These are phyloP conservation scores for Podospora sp. DNA, from an alignment of 495 filamentous ascomycete species.

Conservation along the genomic window DNA sequence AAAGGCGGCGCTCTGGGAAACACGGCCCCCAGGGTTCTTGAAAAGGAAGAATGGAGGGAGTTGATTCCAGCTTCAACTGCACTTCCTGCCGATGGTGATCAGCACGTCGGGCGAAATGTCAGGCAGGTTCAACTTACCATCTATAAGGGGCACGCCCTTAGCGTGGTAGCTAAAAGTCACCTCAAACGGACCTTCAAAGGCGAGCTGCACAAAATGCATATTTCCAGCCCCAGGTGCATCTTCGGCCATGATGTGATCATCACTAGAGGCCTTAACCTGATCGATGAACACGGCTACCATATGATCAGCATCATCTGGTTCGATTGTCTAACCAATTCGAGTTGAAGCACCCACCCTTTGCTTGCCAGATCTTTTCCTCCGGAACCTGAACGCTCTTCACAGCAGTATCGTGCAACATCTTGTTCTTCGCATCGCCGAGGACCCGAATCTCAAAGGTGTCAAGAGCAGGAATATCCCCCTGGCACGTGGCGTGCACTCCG, in stretches of 20 bases:
- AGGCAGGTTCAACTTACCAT: constrained; percentile 9
- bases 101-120: constrained; percentile 86
- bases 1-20: constrained; percentile 76
- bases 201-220: constrained; percentile 82
- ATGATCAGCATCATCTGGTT: constrained; percentile 10
- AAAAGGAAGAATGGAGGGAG: constrained; percentile 51
- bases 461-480: constrained; percentile 19
- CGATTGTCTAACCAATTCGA: background rate
- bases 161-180: constrained; percentile 3
- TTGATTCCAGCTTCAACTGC: constrained; percentile 1
- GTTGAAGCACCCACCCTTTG: constrained; percentile 16
- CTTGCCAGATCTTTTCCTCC: constrained; percentile 28
- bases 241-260: constrained; percentile 60
- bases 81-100: constrained; percentile 50
- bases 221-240: constrained; percentile 71
- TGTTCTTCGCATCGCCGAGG: constrained; percentile 36
- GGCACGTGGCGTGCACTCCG: constrained; percentile 49
- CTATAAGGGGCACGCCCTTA: background rate
- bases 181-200: constrained; percentile 83
- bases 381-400: constrained; percentile 19
- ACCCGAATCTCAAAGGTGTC: constrained; percentile 22
- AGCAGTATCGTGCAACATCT: constrained; percentile 44
- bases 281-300: constrained; percentile 19
- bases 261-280: constrained; percentile 3
- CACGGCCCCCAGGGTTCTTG: constrained; percentile 65